Conservation (phyloP, 306 rosid species). For the Glycine soja region DNA sequence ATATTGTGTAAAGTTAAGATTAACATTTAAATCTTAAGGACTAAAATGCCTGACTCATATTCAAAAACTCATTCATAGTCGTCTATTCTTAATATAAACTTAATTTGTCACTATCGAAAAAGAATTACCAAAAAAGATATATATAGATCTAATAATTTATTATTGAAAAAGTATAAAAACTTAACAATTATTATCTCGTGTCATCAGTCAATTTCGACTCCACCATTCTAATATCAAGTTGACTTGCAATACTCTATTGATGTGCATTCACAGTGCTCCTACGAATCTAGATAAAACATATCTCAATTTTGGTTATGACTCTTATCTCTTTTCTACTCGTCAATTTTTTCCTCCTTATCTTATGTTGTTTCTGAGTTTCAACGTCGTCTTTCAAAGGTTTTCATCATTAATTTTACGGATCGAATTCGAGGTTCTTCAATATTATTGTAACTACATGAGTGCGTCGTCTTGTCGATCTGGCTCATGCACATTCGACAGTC, state of each 20-base stretch:
- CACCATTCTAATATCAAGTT: neutral
- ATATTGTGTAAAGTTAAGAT: no score
- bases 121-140: no score
- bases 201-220: no score
- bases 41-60: no score
- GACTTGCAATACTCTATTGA: constrained; percentile 5
- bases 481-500: neutral
- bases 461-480: constrained; percentile 32
- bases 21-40: no score
- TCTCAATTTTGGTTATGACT: neutral
- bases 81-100: no score
- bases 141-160: no score
- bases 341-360: constrained; percentile 31
- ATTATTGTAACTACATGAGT: constrained; percentile 9
- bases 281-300: neutral
- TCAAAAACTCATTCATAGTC: no score
- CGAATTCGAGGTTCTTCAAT: neutral
- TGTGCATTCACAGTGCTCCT: constrained; percentile 17
- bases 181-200: no score
- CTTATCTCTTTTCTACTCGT: constrained; percentile 14
- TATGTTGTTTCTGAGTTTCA: constrained; percentile 1
- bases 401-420: constrained; percentile 34
- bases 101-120: no score
- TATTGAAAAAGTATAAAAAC: no score
- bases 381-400: constrained; percentile 7